Evolutionary conservation across 208 protist species (phyloP), one percentile per base, ranked within the genome.

Genomic region (Phytomonas sp.): DNA sequence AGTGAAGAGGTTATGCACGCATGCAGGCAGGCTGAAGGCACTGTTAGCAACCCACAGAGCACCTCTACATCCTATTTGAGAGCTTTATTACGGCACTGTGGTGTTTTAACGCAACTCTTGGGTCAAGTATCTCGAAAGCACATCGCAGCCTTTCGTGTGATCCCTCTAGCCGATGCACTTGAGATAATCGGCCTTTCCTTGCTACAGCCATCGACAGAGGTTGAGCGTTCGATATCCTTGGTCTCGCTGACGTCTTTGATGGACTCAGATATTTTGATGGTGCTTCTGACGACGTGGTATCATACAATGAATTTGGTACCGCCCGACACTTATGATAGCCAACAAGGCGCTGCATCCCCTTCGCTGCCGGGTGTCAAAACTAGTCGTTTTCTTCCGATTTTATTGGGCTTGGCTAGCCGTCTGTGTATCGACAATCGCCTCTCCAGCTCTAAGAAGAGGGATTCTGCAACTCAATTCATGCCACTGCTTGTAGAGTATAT

Each of bases 211-310:
- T 56, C 46, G 46, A 56, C 46, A 26, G 46, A 56, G 20, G 46
- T 56, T 56, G 46, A 56, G 20, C 46, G 46, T 56, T 56, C 46
- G 23, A 23, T 56, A 26, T 56, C 46, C 46, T 56, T 56, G 46
- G 46, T 56, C 46, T 56, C 46, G 20, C 46, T 56, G 23, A 17
- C 46, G 8, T 56, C 46, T 26, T 23, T 56, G 46, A 56, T 56
- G 46, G 46, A 56, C 46, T 56, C 46, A 23, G 46, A 56, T 56
- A 56, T 56, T 26, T 72, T 84, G 30, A 79, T 73, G 40, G 63
- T 70, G 32, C 75, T 92, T 30, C 73, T 93, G 11, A 83, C 73
- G 43, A 67, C 82, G 26, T 88, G 82, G 87, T 93, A 80, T 66
- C 56, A 83, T 68, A 73, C 79, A 60, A 88, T 87, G 80, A 78